Evolutionary conservation across 2,329 filamentous ascomycete genomes (phyloP).

Genomic region (Colletotrichum graminicola): DNA sequence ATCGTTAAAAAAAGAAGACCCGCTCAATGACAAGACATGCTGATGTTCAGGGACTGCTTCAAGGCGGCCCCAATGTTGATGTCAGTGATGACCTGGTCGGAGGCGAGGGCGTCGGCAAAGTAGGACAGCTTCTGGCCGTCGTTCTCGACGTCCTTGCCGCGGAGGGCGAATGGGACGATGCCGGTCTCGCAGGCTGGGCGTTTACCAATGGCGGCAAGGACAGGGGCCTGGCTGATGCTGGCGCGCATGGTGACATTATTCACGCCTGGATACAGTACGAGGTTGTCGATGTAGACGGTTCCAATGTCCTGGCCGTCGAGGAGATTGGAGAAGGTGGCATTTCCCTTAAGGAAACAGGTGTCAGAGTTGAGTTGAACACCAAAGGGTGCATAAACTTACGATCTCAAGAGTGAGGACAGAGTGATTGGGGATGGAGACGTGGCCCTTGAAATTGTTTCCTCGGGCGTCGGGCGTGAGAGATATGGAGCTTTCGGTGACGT

Average conservation of each 20-base stretch:
- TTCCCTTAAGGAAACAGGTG: slow-evolving; percentile 63
- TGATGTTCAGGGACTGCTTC: slow-evolving; percentile 45
- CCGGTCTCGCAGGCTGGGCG: slow-evolving; percentile 66
- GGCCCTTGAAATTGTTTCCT: slow-evolving; percentile 72
- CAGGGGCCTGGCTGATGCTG: slow-evolving; percentile 61
- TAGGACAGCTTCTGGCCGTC: slow-evolving; percentile 66
- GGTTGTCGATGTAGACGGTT: slow-evolving; percentile 67
- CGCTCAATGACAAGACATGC: slow-evolving; percentile 15
- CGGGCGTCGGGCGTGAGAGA: slow-evolving; percentile 54
- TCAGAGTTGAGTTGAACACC: neutral
- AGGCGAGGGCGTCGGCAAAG: slow-evolving; percentile 66
- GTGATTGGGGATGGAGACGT: slow-evolving; percentile 71
- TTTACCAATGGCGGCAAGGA: slow-evolving; percentile 59
- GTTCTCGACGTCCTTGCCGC: slow-evolving; percentile 65
- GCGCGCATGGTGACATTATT: slow-evolving; percentile 69
- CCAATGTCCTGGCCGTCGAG: slow-evolving; percentile 66
- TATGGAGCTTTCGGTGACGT: slow-evolving; percentile 64
- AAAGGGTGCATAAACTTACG: slow-evolving; percentile 55
- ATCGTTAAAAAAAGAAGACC: neutral
- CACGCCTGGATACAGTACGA: slow-evolving; percentile 69
- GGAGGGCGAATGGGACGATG: slow-evolving; percentile 66
- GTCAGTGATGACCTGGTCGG: slow-evolving; percentile 63
- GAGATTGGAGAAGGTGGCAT: slow-evolving; percentile 71
- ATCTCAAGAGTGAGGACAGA: slow-evolving; percentile 74
- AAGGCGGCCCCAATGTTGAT: slow-evolving; percentile 60